A percentile compares a stretch with the other conserved stretches of the same genome.
phyloP scores from a whole-genome alignment of 768 basidiomycete genomes.

The Leccinum broughii region DNA sequence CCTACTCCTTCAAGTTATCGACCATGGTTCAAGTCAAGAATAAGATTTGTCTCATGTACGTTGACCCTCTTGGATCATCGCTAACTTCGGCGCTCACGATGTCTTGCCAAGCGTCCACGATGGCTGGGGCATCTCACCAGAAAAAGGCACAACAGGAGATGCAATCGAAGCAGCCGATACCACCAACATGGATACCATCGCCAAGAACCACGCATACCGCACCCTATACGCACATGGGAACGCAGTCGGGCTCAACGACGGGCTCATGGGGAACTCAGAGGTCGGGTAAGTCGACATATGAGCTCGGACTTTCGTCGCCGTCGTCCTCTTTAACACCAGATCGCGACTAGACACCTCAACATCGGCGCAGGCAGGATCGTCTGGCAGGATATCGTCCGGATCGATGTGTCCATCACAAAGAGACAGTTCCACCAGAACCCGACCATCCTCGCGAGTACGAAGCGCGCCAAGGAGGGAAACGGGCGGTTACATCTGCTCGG shows the following conservation, averaged over 20 bases:
- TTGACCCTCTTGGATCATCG: neutral
- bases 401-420: slow-evolving; percentile 91
- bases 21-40: slow-evolving; percentile 63
- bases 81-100: neutral
- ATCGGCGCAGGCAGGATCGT: slow-evolving; percentile 94
- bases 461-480: slow-evolving; percentile 78
- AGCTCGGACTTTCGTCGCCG: neutral
- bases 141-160: slow-evolving; percentile 76
- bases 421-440: slow-evolving; percentile 79
- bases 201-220: slow-evolving; percentile 70
- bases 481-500: slow-evolving; percentile 89
- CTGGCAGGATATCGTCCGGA: slow-evolving; percentile 97
- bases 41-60: slow-evolving; percentile 91
- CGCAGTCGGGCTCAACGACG: slow-evolving; percentile 91
- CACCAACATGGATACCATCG: slow-evolving; percentile 87
- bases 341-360: slow-evolving; percentile 75
- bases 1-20: neutral
- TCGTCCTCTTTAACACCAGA: neutral
- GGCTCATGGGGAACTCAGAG: slow-evolving; percentile 97
- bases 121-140: slow-evolving; percentile 85
- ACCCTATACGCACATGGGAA: slow-evolving; percentile 82
- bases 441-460: slow-evolving; percentile 67
- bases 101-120: slow-evolving; percentile 74
- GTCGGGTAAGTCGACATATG: slow-evolving; percentile 67
- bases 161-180: slow-evolving; percentile 86